Percentiles rank a stretch among this genome's conserved stretches.
Evolutionary conservation across 371 early-diverging fungal genomes (phyloP).

Genomic region (Mucor piriformis): DNA sequence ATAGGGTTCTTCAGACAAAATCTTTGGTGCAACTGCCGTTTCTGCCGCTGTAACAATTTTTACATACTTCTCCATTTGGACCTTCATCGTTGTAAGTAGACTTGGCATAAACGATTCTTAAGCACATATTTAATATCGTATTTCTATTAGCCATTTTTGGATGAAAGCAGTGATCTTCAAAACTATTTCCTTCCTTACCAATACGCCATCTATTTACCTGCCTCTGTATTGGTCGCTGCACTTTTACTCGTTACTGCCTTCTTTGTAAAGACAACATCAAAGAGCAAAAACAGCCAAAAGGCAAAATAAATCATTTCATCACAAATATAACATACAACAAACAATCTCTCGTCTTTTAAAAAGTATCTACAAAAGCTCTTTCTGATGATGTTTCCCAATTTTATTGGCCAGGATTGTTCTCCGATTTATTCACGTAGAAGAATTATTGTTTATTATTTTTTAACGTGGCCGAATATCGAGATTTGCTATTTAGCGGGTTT

Average conservation of each 20-base stretch:
- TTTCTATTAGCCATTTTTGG: conserved; percentile 78
- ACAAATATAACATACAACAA: not conserved
- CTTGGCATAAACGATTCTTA: not conserved
- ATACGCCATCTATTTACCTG: conserved; percentile 84
- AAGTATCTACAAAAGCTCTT: too few relatives aligned
- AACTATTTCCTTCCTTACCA: conserved; percentile 77
- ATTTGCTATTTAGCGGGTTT: too few relatives aligned
- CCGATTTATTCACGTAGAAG: too few relatives aligned
- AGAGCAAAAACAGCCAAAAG: conserved; percentile 65
- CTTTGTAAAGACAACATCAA: conserved; percentile 77
- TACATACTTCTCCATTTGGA: conserved; percentile 87
- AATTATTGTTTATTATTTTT: not conserved
- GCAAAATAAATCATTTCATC: conserved; percentile 24
- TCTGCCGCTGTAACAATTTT: conserved; percentile 73
- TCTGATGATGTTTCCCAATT: not conserved
- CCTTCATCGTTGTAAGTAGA: conserved; percentile 71
- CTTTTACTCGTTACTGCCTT: conserved; percentile 72
- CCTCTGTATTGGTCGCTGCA: conserved; percentile 76
- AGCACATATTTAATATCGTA: not conserved
- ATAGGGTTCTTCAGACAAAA: conserved; percentile 66
- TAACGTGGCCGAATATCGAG: too few relatives aligned
- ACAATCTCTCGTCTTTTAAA: too few relatives aligned
- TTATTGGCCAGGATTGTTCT: conserved; percentile 3
- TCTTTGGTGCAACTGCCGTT: conserved; percentile 78
- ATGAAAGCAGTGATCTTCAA: conserved; percentile 69